Base-by-base conservation (phyloP, 805 yeast genomes). In the Zygosaccharomyces rouxii region DNA sequence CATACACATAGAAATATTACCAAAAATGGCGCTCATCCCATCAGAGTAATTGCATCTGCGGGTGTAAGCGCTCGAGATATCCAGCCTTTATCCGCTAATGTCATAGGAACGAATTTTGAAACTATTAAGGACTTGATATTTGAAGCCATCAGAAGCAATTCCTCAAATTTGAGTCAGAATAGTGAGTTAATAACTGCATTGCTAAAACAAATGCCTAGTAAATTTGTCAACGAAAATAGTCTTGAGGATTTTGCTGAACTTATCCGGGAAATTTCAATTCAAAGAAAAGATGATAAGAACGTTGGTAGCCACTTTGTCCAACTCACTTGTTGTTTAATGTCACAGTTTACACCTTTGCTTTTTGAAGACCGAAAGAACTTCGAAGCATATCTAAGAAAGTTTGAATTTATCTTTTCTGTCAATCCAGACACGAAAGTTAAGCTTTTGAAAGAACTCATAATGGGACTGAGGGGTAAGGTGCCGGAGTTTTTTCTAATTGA, bases 1-100 rank as follows among this genome's bases (percentile, higher is more conserved):
- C 14, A 38, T 22, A 5, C 6, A 6, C 18, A 33, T 23, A 33
- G 16, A 14, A 22, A 33, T 13, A 14, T 23, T 10, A 28, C 5
- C 13, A 46, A 40, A 14, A 52, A 33, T 13, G 48, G 47, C 13
- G 42, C 44, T 37, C 55, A 54, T 25, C 49, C 58, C 0, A 39
- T 61, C n/a, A 59, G 51, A 47, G 62, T 60, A 0, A 53, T 62
- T 21, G 62, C 62, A 9, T 53, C 66, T 3, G 47, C 38, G 1
- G 68, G 66, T 23, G 52, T 59, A 2, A 38, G 46, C 2, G 16
- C 45, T 2, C 48, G 40, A 2, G 62, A 62, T 18, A 57, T 62
- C 22, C 42, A 48, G n/a, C 49, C 59, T 1, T 28, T 60, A 16
- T 47, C 57, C 9, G 23, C 44, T 13, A 35, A 30, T 11, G 16